Percentiles rank a stretch among this genome's conserved stretches.
phyloP scores from a whole-genome alignment of 139 green algal genomes.

The Closterium sp. region DNA sequence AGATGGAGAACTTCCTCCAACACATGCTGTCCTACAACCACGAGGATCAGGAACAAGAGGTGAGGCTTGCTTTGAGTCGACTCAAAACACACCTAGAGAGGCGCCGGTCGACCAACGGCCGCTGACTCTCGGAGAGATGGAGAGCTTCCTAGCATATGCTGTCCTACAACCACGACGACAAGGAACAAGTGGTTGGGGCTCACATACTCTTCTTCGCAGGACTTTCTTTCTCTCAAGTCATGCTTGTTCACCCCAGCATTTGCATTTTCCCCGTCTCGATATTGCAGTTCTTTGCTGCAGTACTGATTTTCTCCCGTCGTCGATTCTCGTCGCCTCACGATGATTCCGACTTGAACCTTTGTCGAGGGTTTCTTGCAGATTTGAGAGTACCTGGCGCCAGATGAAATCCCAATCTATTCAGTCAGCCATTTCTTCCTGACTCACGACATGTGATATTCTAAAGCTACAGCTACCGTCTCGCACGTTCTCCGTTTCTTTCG shows the following conservation, averaged over 20 bases:
- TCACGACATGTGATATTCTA: background rate
- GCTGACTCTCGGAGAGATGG: background rate
- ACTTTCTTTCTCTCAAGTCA: background rate
- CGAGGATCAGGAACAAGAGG: background rate
- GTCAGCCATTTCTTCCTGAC: background rate
- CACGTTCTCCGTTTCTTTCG: background rate
- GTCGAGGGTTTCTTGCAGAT: background rate
- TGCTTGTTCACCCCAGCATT: background rate
- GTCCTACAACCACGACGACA: background rate
- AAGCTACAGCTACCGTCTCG: background rate
- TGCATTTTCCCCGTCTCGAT: background rate
- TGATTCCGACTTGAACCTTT: background rate
- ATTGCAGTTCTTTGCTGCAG: too few relatives aligned
- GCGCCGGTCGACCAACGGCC: background rate
- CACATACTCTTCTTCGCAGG: background rate
- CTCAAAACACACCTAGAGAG: too few relatives aligned
- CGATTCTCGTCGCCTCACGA: background rate
- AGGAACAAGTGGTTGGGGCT: background rate
- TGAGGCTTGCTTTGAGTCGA: background rate
- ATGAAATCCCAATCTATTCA: background rate
- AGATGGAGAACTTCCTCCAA: background rate
- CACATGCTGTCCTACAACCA: background rate
- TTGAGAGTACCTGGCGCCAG: background rate
- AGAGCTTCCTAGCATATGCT: background rate
- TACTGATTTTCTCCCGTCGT: background rate